Evolutionary conservation across 2,329 filamentous ascomycete genomes (phyloP).

Genomic region (Monosporascus cannonballus): DNA sequence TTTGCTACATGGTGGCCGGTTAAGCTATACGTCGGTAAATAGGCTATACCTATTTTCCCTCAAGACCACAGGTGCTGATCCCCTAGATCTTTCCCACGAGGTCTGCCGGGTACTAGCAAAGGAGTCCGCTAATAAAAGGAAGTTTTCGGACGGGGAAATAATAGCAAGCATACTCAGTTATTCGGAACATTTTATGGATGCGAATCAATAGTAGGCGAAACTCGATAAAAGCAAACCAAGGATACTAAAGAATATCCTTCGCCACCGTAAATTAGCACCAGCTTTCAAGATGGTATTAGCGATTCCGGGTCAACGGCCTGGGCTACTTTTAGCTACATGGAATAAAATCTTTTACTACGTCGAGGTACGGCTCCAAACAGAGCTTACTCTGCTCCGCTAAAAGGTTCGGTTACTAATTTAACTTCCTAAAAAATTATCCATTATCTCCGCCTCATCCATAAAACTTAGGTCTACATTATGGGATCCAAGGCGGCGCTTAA

Average conservation of each 20-base stretch:
- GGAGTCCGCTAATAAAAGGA: neutral
- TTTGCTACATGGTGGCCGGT: neutral
- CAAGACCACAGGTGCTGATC: too few species aligned
- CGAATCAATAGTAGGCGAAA: slow-evolving; percentile 1
- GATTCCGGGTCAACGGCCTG: neutral
- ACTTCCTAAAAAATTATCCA: slow-evolving; percentile 6
- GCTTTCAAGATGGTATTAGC: neutral
- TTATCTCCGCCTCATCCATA: slow-evolving; percentile 2
- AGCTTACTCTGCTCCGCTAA: too few species aligned
- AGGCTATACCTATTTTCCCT: too few species aligned
- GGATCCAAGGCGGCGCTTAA: neutral
- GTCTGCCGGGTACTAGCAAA: too few species aligned
- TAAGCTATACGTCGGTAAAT: slow-evolving; percentile 3
- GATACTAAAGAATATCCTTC: neutral
- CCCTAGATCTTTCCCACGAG: fast-evolving
- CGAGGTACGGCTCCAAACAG: neutral
- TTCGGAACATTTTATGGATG: neutral
- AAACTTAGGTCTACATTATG: slow-evolving; percentile 1
- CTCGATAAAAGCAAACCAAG: slow-evolving; percentile 1
- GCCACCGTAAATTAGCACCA: neutral
- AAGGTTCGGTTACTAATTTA: neutral
- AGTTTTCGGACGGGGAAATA: neutral
- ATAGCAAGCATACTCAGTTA: slow-evolving; percentile 1
- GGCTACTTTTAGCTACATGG: neutral
- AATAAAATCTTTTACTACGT: slow-evolving; percentile 3